A percentile compares a stretch with the other conserved stretches of the same genome.
Evolutionary conservation across 495 filamentous ascomycete genomes (phyloP).

Genomic region (Aspergillus avenaceus): DNA sequence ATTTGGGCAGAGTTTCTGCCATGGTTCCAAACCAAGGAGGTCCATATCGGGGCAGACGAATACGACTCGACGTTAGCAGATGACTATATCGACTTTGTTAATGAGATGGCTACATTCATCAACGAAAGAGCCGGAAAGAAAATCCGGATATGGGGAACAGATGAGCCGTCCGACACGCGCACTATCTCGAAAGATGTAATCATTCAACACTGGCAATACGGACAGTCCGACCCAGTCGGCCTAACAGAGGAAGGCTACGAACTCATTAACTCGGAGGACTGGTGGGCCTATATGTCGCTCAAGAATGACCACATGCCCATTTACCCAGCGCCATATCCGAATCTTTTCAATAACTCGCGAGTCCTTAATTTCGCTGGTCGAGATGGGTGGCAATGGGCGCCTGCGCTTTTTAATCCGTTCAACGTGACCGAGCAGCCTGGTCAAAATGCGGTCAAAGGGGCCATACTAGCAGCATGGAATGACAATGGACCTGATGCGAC

Average conservation of each 20-base stretch:
- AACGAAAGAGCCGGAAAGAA: conserved; percentile 37
- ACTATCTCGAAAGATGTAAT: conserved; percentile 40
- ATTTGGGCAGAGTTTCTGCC: conserved; percentile 55
- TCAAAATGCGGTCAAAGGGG: conserved; percentile 38
- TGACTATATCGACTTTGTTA: conserved; percentile 52
- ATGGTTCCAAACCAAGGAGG: conserved; percentile 53
- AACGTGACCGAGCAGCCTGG: conserved; percentile 33
- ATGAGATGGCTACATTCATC: conserved; percentile 46
- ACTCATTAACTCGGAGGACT: conserved; percentile 52
- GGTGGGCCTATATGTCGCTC: conserved; percentile 54
- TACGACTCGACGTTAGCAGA: conserved; percentile 47
- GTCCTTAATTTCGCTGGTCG: conserved; percentile 43
- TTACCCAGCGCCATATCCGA: conserved; percentile 49
- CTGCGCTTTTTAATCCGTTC: conserved; percentile 42
- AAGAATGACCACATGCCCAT: conserved; percentile 54
- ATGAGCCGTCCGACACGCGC: conserved; percentile 38
- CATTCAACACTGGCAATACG: conserved; percentile 56
- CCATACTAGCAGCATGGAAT: conserved; percentile 53
- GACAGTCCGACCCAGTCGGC: conserved; percentile 48
- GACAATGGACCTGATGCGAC: conserved; percentile 54
- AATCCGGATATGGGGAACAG: conserved; percentile 52
- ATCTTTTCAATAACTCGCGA: conserved; percentile 47
- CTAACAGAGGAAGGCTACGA: conserved; percentile 38
- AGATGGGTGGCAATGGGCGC: conserved; percentile 47
- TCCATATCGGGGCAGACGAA: conserved; percentile 56